Base-by-base conservation (phyloP, 176 grass and related monocot species). In the Lolium rigidum region DNA sequence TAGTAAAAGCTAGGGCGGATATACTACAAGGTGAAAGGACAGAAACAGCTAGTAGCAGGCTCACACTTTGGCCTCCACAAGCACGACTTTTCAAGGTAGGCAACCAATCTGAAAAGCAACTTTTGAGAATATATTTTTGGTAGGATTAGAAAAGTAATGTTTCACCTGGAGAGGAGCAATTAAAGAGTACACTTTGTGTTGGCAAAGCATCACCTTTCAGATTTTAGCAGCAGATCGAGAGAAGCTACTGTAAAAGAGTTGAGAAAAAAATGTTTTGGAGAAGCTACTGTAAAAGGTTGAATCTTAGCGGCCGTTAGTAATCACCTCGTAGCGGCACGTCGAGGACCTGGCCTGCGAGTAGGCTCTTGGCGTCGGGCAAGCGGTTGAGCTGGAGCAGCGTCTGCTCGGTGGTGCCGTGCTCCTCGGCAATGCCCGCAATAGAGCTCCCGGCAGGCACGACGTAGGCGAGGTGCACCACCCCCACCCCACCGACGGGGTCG, bases 281-380 rank as follows among this genome's bases (percentile, higher is more conserved):
- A n/a, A n/a, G n/a, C n/a, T n/a, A n/a, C n/a, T n/a, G n/a, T n/a
- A n/a, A 70, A 83, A 78, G 10, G 25, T 51, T 61, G 38, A 24
- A 77, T 51, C 70, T 79, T n/a, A n/a, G n/a, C n/a, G n/a, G n/a
- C n/a, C n/a, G n/a, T n/a, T n/a, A n/a, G n/a, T n/a, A n/a, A n/a
- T n/a, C n/a, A n/a, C 93, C 90, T 94, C 73, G 80, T 14, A 99
- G 92, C 74, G 97, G 92, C 79, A 99, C 92, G 55, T 99, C 97
- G 79, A 99, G 94, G 71, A 96, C 89, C 86, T 96, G 94, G 2
- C 88, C 97, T 39, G 97, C 92, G 46, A 88, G 66, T 9, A 99
- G 88, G 82, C 68, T 88, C 84, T 89, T 96, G 70, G 94, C 79
- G 85, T 99, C 94, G 48, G 82, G 6, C 79, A 99, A 93, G 84